A percentile compares a stretch with the other conserved stretches of the same genome.
phyloP scores from a whole-genome alignment of 1,284 basidiomycete species.

The Chalciporus sp. region DNA sequence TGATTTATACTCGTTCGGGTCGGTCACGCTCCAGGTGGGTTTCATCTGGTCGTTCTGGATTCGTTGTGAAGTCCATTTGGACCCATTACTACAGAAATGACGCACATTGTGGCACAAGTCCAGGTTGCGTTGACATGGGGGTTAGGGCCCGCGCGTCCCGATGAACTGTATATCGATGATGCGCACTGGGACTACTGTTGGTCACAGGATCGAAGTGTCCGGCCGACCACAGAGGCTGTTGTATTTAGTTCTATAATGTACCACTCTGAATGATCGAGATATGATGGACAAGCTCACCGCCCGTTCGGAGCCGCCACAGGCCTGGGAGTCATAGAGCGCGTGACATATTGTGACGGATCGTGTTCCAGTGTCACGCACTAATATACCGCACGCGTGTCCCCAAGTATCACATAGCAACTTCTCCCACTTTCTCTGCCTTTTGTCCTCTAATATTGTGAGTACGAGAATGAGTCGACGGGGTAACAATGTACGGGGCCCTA shows the following conservation, averaged over 20 bases:
- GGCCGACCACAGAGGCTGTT: constrained; percentile 20
- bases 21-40: constrained; percentile 28
- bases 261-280: not conserved
- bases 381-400: constrained; percentile 16
- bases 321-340: not conserved
- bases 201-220: constrained; percentile 3
- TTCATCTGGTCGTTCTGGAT: not conserved
- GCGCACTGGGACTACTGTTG: constrained; percentile 27
- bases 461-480: constrained; percentile 30
- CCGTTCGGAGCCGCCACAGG: not conserved
- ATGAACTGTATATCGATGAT: constrained; percentile 13
- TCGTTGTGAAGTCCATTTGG: not conserved
- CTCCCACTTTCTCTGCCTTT: not conserved
- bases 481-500: constrained; percentile 84
- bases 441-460: too few relatives aligned
- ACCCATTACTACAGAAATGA: constrained; percentile 29
- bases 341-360: constrained; percentile 19
- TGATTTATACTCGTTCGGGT: constrained; percentile 32
- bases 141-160: constrained; percentile 17
- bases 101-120: constrained; percentile 12
- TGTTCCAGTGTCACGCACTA: constrained; percentile 16
- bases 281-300: too few relatives aligned
- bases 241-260: too few relatives aligned
- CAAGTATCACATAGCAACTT: constrained; percentile 3
- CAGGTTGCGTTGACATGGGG: constrained; percentile 24